Base-by-base conservation (phyloP, 768 basidiomycete genomes). In the Cystofilobasidium ferigula region DNA sequence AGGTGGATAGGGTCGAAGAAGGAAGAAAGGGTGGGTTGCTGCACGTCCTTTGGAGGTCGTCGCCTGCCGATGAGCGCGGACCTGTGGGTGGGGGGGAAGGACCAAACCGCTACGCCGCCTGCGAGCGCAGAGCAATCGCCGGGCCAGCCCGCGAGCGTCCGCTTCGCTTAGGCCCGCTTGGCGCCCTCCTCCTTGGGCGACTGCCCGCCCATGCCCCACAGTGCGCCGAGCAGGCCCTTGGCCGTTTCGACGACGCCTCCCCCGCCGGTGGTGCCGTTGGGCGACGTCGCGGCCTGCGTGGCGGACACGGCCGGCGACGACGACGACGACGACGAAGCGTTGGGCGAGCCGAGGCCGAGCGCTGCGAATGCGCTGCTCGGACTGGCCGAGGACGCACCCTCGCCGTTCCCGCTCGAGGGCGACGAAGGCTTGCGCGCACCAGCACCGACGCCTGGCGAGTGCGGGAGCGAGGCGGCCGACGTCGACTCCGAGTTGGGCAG, bases 171-270 rank as follows among this genome's bases (percentile, higher is more conserved):
- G 18, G 34, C 28, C 24, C 51, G 28, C 28, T 53, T 53, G 28
- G 13, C 24, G 28, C 51, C 51, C 28, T 34, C 40, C 18, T 36
- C 20, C n/a, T 22, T 61, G n/a, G 26, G 26, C 26, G 54, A 56
- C 18, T 32, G 38, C 3, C 45, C 43, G 1, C 62, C 62, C 35
- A 54, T 61, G 16, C 77, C 76, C 84, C 83, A 85, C 67, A 85
- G 77, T 26, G 81, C 78, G 26, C 88, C 86, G 24, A 91, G 72
- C 71, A 86, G 84, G 51, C 87, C 86, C 24, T 87, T 85, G 2
- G 89, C 89, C 60, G 81, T 84, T 51, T 83, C 85, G 65, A 91
- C 86, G 45, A 92, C 80, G 26, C 73, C 74, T 58, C 72, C 74
- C 54, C 70, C 73, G 18, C 71, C 69, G 48, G 69, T 66, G 38